Percentiles rank a stretch among this genome's conserved stretches.
Evolutionary conservation across 495 filamentous ascomycete species (phyloP).

Genomic region (Podospora australis): DNA sequence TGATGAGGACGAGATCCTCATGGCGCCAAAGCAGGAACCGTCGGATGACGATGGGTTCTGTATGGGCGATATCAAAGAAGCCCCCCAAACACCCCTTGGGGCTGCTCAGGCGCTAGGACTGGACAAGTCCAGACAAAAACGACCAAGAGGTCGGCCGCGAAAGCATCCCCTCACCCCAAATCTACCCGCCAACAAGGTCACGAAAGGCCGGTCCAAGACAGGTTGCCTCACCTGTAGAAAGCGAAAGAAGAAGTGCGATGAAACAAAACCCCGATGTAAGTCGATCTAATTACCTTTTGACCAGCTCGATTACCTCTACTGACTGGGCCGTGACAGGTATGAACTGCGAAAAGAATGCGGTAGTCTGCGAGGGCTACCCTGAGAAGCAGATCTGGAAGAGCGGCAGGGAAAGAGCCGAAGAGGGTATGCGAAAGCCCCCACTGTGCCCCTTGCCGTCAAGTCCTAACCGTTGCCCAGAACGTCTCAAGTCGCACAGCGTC

Average conservation of each 20-base stretch:
- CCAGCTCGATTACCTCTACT: constrained; percentile 10
- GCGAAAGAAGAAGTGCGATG: constrained; percentile 96
- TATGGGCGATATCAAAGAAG: constrained; percentile 41
- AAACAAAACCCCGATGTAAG: constrained; percentile 82
- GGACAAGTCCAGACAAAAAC: constrained; percentile 38
- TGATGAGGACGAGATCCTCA: constrained; percentile 27
- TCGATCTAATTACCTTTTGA: constrained; percentile 4
- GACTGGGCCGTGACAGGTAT: constrained; percentile 47
- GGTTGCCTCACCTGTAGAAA: constrained; percentile 88
- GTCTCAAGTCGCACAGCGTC: constrained; percentile 35
- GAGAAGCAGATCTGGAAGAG: constrained; percentile 82
- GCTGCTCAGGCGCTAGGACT: constrained; percentile 6
- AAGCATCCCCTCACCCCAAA: constrained; percentile 65
- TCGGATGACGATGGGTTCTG: constrained; percentile 42
- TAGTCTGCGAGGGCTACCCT: constrained; percentile 90
- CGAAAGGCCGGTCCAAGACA: constrained; percentile 88
- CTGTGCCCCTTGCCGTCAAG: constrained; percentile 11
- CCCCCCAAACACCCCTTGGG: constrained; percentile 28
- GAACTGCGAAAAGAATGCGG: constrained; percentile 91
- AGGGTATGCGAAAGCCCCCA: constrained; percentile 46
- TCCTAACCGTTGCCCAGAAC: constrained; percentile 25
- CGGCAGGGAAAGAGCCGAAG: constrained; percentile 67
- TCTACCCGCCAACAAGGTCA: constrained; percentile 51
- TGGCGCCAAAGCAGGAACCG: constrained; percentile 41
- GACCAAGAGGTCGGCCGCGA: constrained; percentile 72